Evolutionary conservation across 169 alveolate species (phyloP).

Genomic region (Eimeria maxima): DNA sequence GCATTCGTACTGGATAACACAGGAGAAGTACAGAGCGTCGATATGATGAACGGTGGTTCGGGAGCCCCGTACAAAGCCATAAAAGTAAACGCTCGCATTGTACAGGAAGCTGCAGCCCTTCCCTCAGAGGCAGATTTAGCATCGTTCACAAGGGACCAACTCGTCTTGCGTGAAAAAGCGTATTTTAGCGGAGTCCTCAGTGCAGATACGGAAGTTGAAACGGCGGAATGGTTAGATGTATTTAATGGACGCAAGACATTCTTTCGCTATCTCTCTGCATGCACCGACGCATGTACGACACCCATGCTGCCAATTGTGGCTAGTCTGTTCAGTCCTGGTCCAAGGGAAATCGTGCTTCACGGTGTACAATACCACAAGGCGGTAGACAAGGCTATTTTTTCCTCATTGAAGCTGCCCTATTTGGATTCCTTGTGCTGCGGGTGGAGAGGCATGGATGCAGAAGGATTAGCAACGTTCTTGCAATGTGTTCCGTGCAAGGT

Average conservation of each 20-base stretch:
- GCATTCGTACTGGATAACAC: slow-evolving; percentile 50
- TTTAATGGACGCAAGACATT: slow-evolving; percentile 66
- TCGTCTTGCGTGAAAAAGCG: slow-evolving; percentile 16
- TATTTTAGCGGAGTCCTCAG: slow-evolving; percentile 64
- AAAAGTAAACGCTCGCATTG: slow-evolving; percentile 41
- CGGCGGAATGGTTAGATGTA: slow-evolving; percentile 44
- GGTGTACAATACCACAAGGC: slow-evolving; percentile 28
- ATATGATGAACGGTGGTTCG: neutral
- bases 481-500: slow-evolving; percentile 43
- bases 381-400: slow-evolving; percentile 50
- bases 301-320: slow-evolving; percentile 62
- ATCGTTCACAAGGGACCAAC: neutral
- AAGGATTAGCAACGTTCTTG: slow-evolving; percentile 10
- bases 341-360: slow-evolving; percentile 69
- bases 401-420: slow-evolving; percentile 39
- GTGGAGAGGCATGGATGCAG: slow-evolving; percentile 57
- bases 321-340: slow-evolving; percentile 60
- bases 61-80: slow-evolving; percentile 62
- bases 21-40: slow-evolving; percentile 26
- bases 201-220: slow-evolving; percentile 69
- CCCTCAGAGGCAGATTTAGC: slow-evolving; percentile 36
- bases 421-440: slow-evolving; percentile 54
- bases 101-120: neutral
- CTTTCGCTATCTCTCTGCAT: slow-evolving; percentile 42
- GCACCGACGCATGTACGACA: neutral